Base-by-base conservation (phyloP, 495 filamentous ascomycete species). In the Parathielavia hyrcaniae region DNA sequence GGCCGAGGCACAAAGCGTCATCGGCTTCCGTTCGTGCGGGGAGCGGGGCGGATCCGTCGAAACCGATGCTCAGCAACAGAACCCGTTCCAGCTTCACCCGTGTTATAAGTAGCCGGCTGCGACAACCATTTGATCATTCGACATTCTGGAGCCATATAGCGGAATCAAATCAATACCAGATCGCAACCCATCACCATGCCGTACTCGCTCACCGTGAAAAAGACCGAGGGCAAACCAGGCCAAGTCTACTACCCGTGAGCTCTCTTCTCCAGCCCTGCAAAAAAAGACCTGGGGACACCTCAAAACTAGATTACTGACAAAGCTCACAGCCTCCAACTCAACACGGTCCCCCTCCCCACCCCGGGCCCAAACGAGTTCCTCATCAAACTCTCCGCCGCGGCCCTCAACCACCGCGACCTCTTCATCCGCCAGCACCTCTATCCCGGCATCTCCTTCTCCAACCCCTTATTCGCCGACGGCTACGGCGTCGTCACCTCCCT, bases 401-500 rank as follows among this genome's bases (percentile, higher is more conserved):
- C 91, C 16, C 83, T 96, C 53, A 97, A 96, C 74, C 91, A 96
- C 75, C 87, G 89, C 53, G 91, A 96, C 70, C 80, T 91, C 64
- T 95, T 95, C 78, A 86, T 93, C 71, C 88, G 91, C 55, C 90
- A 92, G 67, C 86, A 90, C 64, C 83, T 95, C 41, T 97, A 97
- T 77, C 91, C 91, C 1, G 84, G 81, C 50, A 83, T 87, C 57
- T 83, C 88, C 16, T 95, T 95, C 69, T 75, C 80, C 50, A 71
- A 81, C 32, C 89, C 91, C 0, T 73, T 96, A 26, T 77, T 92
- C 30, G 81, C 89, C 40, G 91, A 97, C 67, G 91, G 88, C 30
- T 81, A 77, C 58, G 91, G 90, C 30, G 69, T 77, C 36, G 88
- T 96, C n/a, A 76, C 82, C 38, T 70, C 75, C 8, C 74, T 82